These are phyloP conservation scores for Aureobasidium mangrovei DNA, from an alignment of 2,329 filamentous ascomycete species.

Conservation along the genomic window DNA sequence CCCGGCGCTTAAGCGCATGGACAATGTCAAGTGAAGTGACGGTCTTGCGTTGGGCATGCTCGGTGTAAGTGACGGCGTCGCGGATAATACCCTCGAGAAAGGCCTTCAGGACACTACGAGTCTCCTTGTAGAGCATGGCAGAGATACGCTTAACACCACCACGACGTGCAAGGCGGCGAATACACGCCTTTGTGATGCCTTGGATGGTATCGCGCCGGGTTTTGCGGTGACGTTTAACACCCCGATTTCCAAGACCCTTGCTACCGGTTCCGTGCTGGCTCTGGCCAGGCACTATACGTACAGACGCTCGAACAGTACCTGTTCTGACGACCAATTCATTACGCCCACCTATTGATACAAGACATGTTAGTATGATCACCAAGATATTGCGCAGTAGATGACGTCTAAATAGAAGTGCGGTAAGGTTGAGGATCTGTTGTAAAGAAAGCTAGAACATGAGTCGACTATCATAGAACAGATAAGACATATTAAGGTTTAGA, in stretches of 20 bases:
- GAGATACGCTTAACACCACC: constrained; percentile 99
- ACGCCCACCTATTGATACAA: no score
- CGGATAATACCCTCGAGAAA: constrained; percentile 76
- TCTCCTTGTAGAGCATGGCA: constrained; percentile 89
- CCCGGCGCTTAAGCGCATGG: constrained; percentile 55
- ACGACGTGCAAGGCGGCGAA: constrained; percentile 96
- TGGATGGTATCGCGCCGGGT: constrained; percentile 99
- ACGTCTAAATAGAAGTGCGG: no score
- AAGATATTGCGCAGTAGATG: no score
- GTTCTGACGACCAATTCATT: no score
- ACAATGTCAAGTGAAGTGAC: constrained; percentile 55
- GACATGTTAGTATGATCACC: no score
- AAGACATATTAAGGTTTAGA: no score
- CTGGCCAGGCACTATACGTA: no score
- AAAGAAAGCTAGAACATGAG: no score
- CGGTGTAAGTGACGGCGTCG: constrained; percentile 71
- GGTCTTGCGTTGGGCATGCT: constrained; percentile 73
- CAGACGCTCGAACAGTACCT: no score
- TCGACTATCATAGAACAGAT: no score
- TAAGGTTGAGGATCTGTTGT: no score
- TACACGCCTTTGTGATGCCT: constrained; percentile 97
- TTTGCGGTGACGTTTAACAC: constrained; percentile 98
- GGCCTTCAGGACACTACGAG: constrained; percentile 72
- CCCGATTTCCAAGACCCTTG: constrained; percentile 96
- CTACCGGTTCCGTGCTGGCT: no score